A percentile compares a stretch with the other conserved stretches of the same genome.
Evolutionary conservation across 495 filamentous ascomycete genomes (phyloP).

Genomic region (Sporormia fimetaria): DNA sequence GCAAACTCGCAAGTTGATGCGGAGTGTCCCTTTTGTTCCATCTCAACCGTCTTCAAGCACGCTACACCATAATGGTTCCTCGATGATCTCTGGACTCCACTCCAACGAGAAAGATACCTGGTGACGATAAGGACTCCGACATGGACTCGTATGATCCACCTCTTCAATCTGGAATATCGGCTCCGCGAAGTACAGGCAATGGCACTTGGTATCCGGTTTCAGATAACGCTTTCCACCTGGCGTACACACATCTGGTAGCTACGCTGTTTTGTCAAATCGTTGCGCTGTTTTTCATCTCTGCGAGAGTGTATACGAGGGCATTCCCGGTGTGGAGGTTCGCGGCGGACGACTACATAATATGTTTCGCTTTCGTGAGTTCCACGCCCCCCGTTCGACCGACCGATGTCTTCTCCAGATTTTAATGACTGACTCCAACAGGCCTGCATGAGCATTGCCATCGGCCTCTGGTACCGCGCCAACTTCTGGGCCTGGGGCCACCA

Average conservation of each 20-base stretch:
- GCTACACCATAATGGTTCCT: too few species aligned
- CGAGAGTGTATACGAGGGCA: slow-evolving; percentile 9
- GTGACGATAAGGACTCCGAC: too few species aligned
- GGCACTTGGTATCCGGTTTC: too few species aligned
- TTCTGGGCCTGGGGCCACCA: slow-evolving; percentile 1
- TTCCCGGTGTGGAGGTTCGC: slow-evolving; percentile 9
- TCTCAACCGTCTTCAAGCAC: too few species aligned
- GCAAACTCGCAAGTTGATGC: too few species aligned
- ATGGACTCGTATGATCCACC: too few species aligned
- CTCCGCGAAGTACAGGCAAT: too few species aligned
- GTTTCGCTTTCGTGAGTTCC: slow-evolving; percentile 6
- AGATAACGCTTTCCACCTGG: background rate
- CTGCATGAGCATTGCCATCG: slow-evolving; percentile 1
- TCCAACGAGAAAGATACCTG: too few species aligned
- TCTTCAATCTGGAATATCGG: too few species aligned
- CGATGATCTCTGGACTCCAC: too few species aligned
- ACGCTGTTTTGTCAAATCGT: slow-evolving; percentile 3
- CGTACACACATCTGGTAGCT: slow-evolving; percentile 1
- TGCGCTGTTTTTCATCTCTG: slow-evolving; percentile 1
- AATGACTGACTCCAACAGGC: background rate
- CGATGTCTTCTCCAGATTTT: background rate
- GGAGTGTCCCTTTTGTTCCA: too few species aligned
- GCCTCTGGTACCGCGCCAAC: background rate
- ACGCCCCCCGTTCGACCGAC: background rate
- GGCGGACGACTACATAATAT: slow-evolving; percentile 11